Base-by-base conservation (phyloP, 805 yeast species). In the Candida hungchunana region DNA sequence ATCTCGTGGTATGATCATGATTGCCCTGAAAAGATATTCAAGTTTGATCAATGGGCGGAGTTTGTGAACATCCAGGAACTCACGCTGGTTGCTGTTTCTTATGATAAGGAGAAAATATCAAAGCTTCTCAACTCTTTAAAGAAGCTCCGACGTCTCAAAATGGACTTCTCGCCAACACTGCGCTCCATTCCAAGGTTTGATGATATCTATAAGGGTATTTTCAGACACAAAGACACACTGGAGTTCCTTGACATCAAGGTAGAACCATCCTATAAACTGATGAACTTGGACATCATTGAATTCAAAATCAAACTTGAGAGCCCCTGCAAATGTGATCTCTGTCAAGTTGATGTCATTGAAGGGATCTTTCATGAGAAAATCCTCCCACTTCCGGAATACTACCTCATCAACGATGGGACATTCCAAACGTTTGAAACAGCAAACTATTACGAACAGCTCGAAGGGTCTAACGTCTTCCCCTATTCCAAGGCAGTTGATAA, bases 401-500 rank as follows among this genome's bases (percentile, higher is more conserved):
- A 44, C 31, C 38, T 38, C 13, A 32, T 59, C 6, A 33, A 53
- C 14, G 49, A 57, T 11, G 20, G 30, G 1, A 22, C 38, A 19
- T 46, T 58, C 28, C 56, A 59, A 0, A 56, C 54, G 22, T 51
- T 53, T 29, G 53, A 58, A 1, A 55, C 57, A 6, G 56, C 63
- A 31, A 66, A 64, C 40, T 60, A 59, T 27, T 64, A 59, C 37
- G 57, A 58, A 10, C 59, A 57, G 50, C 60, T 65, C 50, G 50
- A 59, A 28, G 47, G 51, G 23, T 45, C 62, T 8, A 59, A 60
- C 16, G 37, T 66, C 18, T 45, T 62, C 25, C 71, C 71, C 3
- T 66, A 66, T 36, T 64, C 71, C 1, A 66, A 65, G 37, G 69
- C 71, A 1, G 62, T 66, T 30, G 71, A 65, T 43, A 50, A 48